These are phyloP conservation scores for Syncephalis fuscata DNA, from an alignment of 371 early-diverging fungal species.

Conservation along the genomic window DNA sequence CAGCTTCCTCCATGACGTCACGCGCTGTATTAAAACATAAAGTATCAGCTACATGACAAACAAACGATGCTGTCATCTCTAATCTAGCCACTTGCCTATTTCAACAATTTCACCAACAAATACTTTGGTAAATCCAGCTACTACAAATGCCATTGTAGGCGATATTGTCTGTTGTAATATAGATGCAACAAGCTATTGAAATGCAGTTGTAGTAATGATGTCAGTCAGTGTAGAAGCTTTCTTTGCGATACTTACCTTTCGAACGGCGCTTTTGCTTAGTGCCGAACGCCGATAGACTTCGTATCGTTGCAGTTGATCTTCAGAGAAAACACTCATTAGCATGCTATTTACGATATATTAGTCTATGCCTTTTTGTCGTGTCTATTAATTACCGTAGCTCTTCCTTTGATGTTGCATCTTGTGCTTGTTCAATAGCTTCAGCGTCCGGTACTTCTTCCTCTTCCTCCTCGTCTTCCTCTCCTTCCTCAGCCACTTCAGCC, in stretches of 20 bases:
- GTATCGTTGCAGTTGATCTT: conserved; percentile 73
- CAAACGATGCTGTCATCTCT: not conserved
- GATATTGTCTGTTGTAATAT: conserved; percentile 73
- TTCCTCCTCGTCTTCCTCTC: conserved; percentile 5
- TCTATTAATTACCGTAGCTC: conserved; percentile 13
- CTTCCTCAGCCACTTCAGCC: not conserved
- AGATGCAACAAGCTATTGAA: conserved; percentile 34
- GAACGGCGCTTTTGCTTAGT: conserved; percentile 68
- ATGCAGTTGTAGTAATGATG: not conserved
- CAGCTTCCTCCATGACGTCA: conserved; percentile 52
- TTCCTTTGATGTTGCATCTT: conserved; percentile 18
- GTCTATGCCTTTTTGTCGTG: not conserved
- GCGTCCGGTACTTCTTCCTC: conserved; percentile 8
- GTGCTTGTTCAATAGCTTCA: conserved; percentile 14
- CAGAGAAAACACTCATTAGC: conserved; percentile 61
- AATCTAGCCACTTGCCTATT: conserved; percentile 26
- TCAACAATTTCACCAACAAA: conserved; percentile 94
- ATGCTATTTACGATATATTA: conserved; percentile 18
- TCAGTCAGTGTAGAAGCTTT: not conserved
- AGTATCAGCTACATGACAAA: not conserved
- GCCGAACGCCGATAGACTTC: conserved; percentile 79
- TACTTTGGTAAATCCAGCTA: conserved; percentile 88
- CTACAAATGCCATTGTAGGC: conserved; percentile 74
- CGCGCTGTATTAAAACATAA: conserved; percentile 19
- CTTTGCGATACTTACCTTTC: conserved; percentile 33